Evolutionary conservation across 2,329 filamentous ascomycete species (phyloP), one percentile per base, ranked within the genome.

Genomic region (Cordyceps militaris): DNA sequence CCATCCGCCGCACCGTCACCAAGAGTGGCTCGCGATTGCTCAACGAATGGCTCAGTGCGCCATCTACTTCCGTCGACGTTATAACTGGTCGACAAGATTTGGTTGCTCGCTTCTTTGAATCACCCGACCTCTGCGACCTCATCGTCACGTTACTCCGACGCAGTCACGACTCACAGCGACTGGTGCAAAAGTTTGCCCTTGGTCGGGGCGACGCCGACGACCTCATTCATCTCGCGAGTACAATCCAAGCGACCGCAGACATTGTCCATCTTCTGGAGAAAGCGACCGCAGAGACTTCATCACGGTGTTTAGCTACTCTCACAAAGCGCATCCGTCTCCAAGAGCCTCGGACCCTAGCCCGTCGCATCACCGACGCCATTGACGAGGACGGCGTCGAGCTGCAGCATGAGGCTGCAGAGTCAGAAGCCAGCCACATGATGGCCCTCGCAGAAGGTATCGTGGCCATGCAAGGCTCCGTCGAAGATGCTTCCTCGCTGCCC

Each of bases 131-230:
- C 6, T 83, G 88, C 43, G 88, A 96, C 63, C 79, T 83, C 44
- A 74, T 95, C 24, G 75, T 84, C 1, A 69, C 82, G 16, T 76
- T 95, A 3, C 77, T 99, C 2, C 83, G 84, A 61, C 81, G 84
- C 24, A 93, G 86, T 53, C 86, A 91, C 64, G 94, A 99, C 72
- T 91, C 90, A 2, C 87, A 95, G 66, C 88, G 94, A 1, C 78
- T 99, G 3, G 85, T 96, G 1, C 94, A 97, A 67, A 97, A 94
- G 68, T 97, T 99, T 70, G 89, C 93, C 0, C 81, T 97, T 9
- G 92, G 93, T 11, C 84, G 90, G 61, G 94, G 93, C n/a, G 89
- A 96, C 66, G 82, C 93, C 1, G 93, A 97, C 67, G 94, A 97
- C 70, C 80, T 99, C 38, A 77, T 97, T 44, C 88, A 85, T 51